Percentiles rank a stretch among this genome's conserved stretches.
Evolutionary conservation across 768 basidiomycete genomes (phyloP).

Genomic region (Hydnum rufescens): DNA sequence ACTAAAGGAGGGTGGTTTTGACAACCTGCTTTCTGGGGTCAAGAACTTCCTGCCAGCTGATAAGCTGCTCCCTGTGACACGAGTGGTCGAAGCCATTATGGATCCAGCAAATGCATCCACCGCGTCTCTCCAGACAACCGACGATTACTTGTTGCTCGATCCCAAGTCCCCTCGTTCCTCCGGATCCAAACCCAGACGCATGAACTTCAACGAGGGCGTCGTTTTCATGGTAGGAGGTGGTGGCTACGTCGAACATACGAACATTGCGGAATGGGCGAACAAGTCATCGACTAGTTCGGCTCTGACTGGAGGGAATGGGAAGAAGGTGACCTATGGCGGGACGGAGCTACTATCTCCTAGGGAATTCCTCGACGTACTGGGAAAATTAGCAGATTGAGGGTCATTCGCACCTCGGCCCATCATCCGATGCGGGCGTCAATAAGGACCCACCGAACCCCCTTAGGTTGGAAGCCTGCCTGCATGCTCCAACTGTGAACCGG

Average conservation of each 20-base stretch:
- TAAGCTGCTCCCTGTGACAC: conserved; percentile 80
- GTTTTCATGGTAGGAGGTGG: conserved; percentile 95
- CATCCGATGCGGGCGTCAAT: too few relatives aligned
- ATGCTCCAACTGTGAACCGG: too few relatives aligned
- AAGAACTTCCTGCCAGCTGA: conserved; percentile 94
- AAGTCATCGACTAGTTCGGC: conserved; percentile 23
- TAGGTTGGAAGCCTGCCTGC: too few relatives aligned
- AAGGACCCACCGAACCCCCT: too few relatives aligned
- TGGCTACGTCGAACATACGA: conserved; percentile 93
- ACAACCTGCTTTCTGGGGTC: conserved; percentile 91
- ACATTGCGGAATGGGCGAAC: conserved; percentile 81
- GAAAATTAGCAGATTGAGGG: too few relatives aligned
- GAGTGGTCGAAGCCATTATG: conserved; percentile 91
- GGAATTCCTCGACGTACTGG: conserved; percentile 54
- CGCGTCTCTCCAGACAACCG: conserved; percentile 87
- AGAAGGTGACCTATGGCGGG: conserved; percentile 81
- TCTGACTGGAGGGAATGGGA: conserved; percentile 27
- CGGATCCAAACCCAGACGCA: conserved; percentile 28
- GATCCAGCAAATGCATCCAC: conserved; percentile 88
- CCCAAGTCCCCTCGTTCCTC: conserved; percentile 51
- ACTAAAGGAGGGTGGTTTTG: conserved; percentile 86
- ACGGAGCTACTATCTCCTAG: conserved; percentile 88
- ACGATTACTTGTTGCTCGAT: conserved; percentile 89
- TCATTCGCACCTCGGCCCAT: too few relatives aligned
- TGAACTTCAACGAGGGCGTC: conserved; percentile 74